These are phyloP conservation scores for Arthroderma sp. DNA, from an alignment of 2,329 filamentous ascomycete species.

Conservation along the genomic window DNA sequence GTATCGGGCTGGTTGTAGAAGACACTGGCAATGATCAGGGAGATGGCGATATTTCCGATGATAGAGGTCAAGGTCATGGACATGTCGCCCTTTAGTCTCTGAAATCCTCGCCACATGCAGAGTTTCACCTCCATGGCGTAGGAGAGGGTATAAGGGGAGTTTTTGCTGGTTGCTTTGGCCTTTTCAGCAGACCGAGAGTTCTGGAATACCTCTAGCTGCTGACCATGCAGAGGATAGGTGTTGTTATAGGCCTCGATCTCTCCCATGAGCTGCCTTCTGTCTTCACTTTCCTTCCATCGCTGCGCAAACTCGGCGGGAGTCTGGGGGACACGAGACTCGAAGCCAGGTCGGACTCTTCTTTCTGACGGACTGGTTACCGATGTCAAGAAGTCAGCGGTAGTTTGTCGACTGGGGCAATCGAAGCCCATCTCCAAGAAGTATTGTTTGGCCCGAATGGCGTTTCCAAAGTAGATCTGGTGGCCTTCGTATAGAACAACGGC, in stretches of 20 bases:
- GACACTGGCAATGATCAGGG: slow-evolving; percentile 65
- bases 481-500: slow-evolving; percentile 70
- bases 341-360: slow-evolving; percentile 57
- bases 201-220: slow-evolving; percentile 12
- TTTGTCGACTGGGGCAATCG: slow-evolving; percentile 60
- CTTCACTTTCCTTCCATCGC: slow-evolving; percentile 44
- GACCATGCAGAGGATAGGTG: slow-evolving; percentile 29
- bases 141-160: slow-evolving; percentile 74
- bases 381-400: slow-evolving; percentile 69
- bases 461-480: slow-evolving; percentile 64
- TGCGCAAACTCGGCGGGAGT: slow-evolving; percentile 58
- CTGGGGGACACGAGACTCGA: slow-evolving; percentile 42
- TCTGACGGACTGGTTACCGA: slow-evolving; percentile 74
- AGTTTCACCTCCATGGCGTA: slow-evolving; percentile 62
- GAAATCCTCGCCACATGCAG: slow-evolving; percentile 70
- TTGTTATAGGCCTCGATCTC: slow-evolving; percentile 37
- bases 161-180: slow-evolving; percentile 41
- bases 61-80: slow-evolving; percentile 57
- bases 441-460: slow-evolving; percentile 50
- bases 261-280: slow-evolving; percentile 31
- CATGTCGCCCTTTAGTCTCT: slow-evolving; percentile 63
- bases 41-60: slow-evolving; percentile 59
- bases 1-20: slow-evolving; percentile 61
- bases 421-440: slow-evolving; percentile 74
- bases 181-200: slow-evolving; percentile 33